A percentile compares a stretch with the other conserved stretches of the same genome.
Conservation (phyloP, 192 early-diverging fungal species). For the Coemansia sp. region DNA sequence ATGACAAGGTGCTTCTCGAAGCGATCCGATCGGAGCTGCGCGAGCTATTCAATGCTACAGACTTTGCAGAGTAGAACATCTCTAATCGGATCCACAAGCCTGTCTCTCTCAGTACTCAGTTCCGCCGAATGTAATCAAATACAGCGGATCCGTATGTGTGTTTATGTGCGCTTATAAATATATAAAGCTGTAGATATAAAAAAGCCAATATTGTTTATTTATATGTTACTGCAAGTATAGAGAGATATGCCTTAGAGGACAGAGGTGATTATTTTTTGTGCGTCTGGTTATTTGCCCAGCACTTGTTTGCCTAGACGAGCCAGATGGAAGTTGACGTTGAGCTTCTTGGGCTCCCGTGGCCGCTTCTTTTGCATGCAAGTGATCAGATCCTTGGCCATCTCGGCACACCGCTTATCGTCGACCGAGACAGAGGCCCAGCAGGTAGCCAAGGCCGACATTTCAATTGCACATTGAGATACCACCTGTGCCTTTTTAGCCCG, state of each 20-base stretch:
- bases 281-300: conserved; percentile 34
- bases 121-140: too few species aligned
- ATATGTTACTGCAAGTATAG: conserved; percentile 4
- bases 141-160: background rate
- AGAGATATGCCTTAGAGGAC: background rate
- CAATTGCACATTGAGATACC: conserved; percentile 40
- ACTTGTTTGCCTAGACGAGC: conserved; percentile 49
- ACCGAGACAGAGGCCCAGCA: conserved; percentile 48
- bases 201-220: background rate
- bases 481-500: conserved; percentile 21
- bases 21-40: background rate
- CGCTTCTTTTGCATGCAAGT: conserved; percentile 40
- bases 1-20: conserved; percentile 2
- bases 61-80: background rate
- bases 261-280: too few species aligned
- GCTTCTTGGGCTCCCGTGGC: conserved; percentile 2
- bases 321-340: conserved; percentile 49
- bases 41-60: background rate
- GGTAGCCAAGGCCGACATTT: conserved; percentile 48
- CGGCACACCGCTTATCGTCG: conserved; percentile 40
- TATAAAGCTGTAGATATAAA: background rate
- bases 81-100: background rate
- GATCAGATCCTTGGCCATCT: conserved; percentile 26
- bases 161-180: background rate
- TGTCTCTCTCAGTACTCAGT: too few species aligned